A percentile compares a stretch with the other conserved stretches of the same genome.
Evolutionary conservation across 345 rosid genomes (phyloP).

Genomic region (Corchorus capsularis): DNA sequence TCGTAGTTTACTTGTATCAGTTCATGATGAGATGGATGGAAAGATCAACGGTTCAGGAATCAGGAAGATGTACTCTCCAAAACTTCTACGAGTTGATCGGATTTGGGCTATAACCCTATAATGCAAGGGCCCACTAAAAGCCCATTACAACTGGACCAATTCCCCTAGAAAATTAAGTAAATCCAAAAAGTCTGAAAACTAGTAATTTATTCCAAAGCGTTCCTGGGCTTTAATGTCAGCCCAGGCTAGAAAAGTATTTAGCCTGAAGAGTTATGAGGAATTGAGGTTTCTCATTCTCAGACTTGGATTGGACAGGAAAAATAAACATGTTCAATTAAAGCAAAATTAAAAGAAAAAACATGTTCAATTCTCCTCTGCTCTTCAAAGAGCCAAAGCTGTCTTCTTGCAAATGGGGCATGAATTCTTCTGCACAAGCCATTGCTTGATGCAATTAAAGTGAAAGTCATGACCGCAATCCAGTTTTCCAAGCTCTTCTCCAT

Average conservation of each 20-base stretch:
- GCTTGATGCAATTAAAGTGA: conserved; percentile 40
- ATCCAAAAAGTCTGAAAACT: background rate
- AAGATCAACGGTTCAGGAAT: background rate
- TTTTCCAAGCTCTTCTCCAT: conserved; percentile 32
- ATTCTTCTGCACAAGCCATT: conserved; percentile 41
- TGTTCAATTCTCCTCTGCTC: too few species aligned
- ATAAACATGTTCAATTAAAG: background rate
- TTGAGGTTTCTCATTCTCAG: conserved; percentile 1
- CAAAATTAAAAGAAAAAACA: background rate
- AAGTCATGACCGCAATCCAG: conserved; percentile 43
- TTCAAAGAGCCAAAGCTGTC: conserved; percentile 19
- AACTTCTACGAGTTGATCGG: background rate
- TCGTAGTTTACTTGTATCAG: background rate
- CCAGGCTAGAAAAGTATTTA: background rate
- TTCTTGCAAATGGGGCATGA: conserved; percentile 45
- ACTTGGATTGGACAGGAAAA: background rate
- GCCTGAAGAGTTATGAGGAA: background rate
- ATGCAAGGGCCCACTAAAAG: too few species aligned
- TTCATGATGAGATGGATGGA: background rate
- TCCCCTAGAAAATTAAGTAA: too few species aligned
- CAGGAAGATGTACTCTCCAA: background rate
- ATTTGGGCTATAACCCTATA: background rate
- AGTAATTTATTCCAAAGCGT: background rate
- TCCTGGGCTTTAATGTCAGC: background rate
- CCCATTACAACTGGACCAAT: too few species aligned